Evolutionary conservation across 495 filamentous ascomycete genomes (phyloP), one percentile per base, ranked within the genome.

Genomic region (Tuber aestivum): DNA sequence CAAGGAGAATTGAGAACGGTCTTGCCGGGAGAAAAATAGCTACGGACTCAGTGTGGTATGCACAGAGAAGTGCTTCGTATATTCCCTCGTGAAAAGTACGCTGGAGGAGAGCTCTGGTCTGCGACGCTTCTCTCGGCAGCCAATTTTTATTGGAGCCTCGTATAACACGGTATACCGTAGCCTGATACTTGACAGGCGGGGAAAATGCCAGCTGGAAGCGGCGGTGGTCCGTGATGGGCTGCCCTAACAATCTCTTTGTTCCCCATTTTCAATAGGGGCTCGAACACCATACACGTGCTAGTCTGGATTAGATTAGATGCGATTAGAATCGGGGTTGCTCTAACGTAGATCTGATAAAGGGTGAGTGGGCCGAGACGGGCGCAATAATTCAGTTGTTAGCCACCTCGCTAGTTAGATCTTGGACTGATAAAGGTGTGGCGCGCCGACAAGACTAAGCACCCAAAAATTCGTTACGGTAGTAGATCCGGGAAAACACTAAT

Each of bases 1-100:
- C 61, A 79, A 76, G 78, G 78, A 79, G 75, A 79, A 79, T 77
- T 79, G 77, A 77, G 78, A 79, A 79, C 78, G 78, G 72, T 76
- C 75, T 76, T 70, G 73, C 73, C 56, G 44, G 73, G 75, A 35
- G 27, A 74, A 35, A 65, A 65, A 65, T 18, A 35, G 56, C 56
- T 65, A 65, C 56, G 56, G 56, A 35, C 56, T 65, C 32, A 14
- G 32, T 65, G 56, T 65, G 27, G 56, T 18, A 65, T 35, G 56
- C 56, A 18, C 56, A 32, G 32, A 65, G n/a, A n/a, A 61, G 56
- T 65, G 56, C 27, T 65, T 65, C 56, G 56, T 35, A 61, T 61
- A 35, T 65, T 65, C 27, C 14, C 27, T 65, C 56, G 56, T 65
- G 56, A 65, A 56, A 35, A 35, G 56, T 35, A 32, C 14, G 56